Evolutionary conservation across 2,329 filamentous ascomycete genomes (phyloP), one percentile per base, ranked within the genome.

Genomic region (Sporothrix schenckii): DNA sequence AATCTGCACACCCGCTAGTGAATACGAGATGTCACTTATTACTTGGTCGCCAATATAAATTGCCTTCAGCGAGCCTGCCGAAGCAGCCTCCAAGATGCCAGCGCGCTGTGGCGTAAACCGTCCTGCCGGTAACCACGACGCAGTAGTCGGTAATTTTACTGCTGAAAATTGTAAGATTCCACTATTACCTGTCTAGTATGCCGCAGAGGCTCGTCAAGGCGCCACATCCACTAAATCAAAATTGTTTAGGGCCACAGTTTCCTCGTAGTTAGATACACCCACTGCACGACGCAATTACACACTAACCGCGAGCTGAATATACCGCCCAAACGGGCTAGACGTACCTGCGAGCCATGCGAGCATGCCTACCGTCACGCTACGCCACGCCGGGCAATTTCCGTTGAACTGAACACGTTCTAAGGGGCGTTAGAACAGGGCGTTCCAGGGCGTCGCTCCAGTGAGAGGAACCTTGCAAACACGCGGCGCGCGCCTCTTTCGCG

Each of bases 301-400:
- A n/a, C 56, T 24, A 16, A 10, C 10, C 56, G 10, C 56, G 56
- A 39, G 56, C 34, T 44, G 56, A 61, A 34, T 39, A 44, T 39
- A 14, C 13, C 58, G 39, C 58, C 58, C 34, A 63, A 63, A 63
- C 39, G 49, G 60, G 60, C 60, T 63, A 63, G 60, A 49, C 41
- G 13, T 21, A 19, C 58, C 6, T 34, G 34, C 34, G 7, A 34
- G 34, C 34, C 34, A 34, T n/a, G n/a, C n/a, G n/a, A n/a, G n/a
- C n/a, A n/a, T 4, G 34, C 58, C n/a, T 24, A 63, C 60, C 34
- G 56, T 44, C 21, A n/a, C 34, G 56, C 56, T 44, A 61, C 44
- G 9, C 56, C 56, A 61, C 19, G 34, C 56, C 30, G 30, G 56
- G 56, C 56, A 39, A 5, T 9, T 11, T n/a, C 30, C 16, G 27